Evolutionary conservation across 2,329 filamentous ascomycete species (phyloP).

Genomic region (Ophiocordyceps camponoti-floridani): DNA sequence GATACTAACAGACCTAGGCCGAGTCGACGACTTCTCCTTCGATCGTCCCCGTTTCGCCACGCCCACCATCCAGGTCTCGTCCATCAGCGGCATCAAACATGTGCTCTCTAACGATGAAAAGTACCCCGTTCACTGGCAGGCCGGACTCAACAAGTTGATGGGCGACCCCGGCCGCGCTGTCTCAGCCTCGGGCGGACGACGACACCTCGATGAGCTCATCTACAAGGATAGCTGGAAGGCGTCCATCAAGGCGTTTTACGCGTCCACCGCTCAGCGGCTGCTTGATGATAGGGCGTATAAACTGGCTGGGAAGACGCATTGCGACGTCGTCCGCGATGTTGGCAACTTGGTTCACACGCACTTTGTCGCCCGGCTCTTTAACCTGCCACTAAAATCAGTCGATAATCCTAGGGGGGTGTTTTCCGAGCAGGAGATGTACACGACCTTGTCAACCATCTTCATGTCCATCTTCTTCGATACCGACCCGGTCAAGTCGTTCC

Average conservation of each 20-base stretch:
- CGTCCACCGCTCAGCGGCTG: conserved; percentile 40
- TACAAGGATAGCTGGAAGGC: conserved; percentile 43
- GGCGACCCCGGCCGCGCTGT: conserved; percentile 27
- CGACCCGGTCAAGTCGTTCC: conserved; percentile 49
- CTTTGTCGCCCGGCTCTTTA: conserved; percentile 45
- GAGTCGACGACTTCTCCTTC: conserved; percentile 53
- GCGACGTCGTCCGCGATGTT: conserved; percentile 55
- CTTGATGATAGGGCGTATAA: conserved; percentile 47
- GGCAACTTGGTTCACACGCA: conserved; percentile 48
- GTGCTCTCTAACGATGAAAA: conserved; percentile 41
- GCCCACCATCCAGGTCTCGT: conserved; percentile 35
- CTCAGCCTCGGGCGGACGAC: conserved; percentile 29
- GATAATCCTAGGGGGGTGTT: conserved; percentile 41
- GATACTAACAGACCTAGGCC: conserved; percentile 50
- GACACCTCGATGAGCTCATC: conserved; percentile 37
- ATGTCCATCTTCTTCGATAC: conserved; percentile 46
- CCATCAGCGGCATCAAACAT: conserved; percentile 41
- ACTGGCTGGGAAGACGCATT: conserved; percentile 34
- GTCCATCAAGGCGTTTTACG: conserved; percentile 49
- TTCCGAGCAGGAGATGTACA: conserved; percentile 37
- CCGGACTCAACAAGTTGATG: conserved; percentile 44
- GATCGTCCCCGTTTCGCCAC: conserved; percentile 36
- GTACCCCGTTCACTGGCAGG: conserved; percentile 49
- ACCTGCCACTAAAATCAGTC: conserved; percentile 46
- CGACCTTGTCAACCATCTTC: conserved; percentile 47